Evolutionary conservation across 1,284 basidiomycete species (phyloP), one percentile per base, ranked within the genome.

Genomic region (Phenoliferia sp.): DNA sequence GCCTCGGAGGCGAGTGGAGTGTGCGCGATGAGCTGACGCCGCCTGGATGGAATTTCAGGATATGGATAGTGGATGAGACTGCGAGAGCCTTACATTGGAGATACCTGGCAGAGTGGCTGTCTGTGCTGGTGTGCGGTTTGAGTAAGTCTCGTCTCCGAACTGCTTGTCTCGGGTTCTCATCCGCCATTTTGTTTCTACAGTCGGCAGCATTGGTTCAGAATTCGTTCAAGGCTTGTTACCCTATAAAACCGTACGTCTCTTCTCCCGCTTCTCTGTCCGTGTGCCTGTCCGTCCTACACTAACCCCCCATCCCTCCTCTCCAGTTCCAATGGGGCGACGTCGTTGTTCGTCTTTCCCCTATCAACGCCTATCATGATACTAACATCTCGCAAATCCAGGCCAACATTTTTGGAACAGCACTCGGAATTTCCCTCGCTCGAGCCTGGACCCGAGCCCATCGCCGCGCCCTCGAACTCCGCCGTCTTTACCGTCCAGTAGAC

Each of bases 31-130:
- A 44, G 39, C 39, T 44, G 39, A 44, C 39, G 12, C 39, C 12
- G 12, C 39, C 12, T 44, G 12, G 39, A 12, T 12, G 12, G 39
- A 44, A 44, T 17, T 29, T 7, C 26, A 32, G 90, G 75, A 90
- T 93, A 59, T 86, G 90, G 67, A 90, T 92, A 73, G 87, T 93
- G 16, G 90, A 94, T 71, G 90, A 94, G 86, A 90, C 74, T 76
- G 87, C 80, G 28, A 63, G 89, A 69, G 81, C 88, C 78, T 90
- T 88, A 87, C 85, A 90, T 72, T 94, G 92, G 92, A 83, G 90
- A n/a, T 84, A 89, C 76, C 83, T 85, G 12, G 84, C 86, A 5
- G 79, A 92, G 19, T 84, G 89, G 55, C 83, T 90, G 69, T 89
- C 90, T 0, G 77, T 80, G 2, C 76, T 89, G 61, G 82, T 86